Base-by-base conservation (phyloP, 352 stramenopile genomes). In the Blastocystis sp. region DNA sequence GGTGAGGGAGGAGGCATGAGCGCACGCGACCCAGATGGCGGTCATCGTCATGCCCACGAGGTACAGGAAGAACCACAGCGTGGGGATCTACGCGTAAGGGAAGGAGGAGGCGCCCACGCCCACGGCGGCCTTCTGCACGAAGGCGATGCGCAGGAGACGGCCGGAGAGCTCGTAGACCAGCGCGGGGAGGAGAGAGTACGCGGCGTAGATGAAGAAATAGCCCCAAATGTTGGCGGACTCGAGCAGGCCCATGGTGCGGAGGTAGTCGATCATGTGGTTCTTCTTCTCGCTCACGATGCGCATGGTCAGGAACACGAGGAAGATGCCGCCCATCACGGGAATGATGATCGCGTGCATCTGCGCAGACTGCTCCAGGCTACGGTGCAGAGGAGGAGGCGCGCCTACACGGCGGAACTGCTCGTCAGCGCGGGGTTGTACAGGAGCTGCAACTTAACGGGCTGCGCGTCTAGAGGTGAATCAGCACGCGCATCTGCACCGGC, bases 221-320 rank as follows among this genome's bases (percentile, higher is more conserved):
- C 69, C 28, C n/a, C 34, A 11, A 11, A 79, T 28, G 40, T 64
- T 64, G 38, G 48, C 43, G 40, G 38, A 61, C 38, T 79, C 69
- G 40, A 64, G 34, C 14, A 79, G 56, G 17, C 69, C 69, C 43
- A 79, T 79, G 3, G 43, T 41, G 40, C 69, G 40, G 41, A 79
- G 43, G 40, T 79, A 79, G 40, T 62, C 52, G 40, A 79, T 38
- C 48, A 64, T 62, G 23, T 45, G 38, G 19, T 41, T 48, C 48
- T 64, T 79, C 69, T 79, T 79, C 48, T 79, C 69, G 34, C 60
- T 79, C 17, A 79, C 21, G 10, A 79, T 64, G 1, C 40, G 28
- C 40, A 79, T 64, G 28, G 40, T n/a, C 69, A 45, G 60, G 60
- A 41, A 62, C 1, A 79, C 5, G 21, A 48, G 28, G n/a, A 45